phyloP scores from a whole-genome alignment of 192 early-diverging fungal species.

The Lunasporangiospora selenospora region DNA sequence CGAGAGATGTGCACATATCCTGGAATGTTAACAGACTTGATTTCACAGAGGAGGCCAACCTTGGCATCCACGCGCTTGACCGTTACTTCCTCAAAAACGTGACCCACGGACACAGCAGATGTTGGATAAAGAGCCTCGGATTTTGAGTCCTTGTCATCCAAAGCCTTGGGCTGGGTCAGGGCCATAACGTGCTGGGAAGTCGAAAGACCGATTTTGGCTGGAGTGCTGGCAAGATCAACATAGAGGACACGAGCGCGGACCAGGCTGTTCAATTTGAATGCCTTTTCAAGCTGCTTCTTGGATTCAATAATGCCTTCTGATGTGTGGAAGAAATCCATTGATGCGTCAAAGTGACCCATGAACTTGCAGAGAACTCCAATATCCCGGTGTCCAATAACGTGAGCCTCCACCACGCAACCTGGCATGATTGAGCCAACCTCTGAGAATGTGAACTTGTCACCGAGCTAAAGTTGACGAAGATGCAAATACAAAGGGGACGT shows the following conservation, averaged over 20 bases:
- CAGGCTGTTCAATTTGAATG: slow-evolving; percentile 66
- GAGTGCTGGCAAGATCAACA: slow-evolving; percentile 68
- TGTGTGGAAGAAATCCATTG: slow-evolving; percentile 67
- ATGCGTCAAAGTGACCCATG: slow-evolving; percentile 86
- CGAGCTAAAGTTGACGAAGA: slow-evolving; percentile 25
- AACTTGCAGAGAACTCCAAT: slow-evolving; percentile 75
- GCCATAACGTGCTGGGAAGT: slow-evolving; percentile 62
- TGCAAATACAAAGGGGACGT: too few relatives aligned
- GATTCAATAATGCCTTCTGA: slow-evolving; percentile 45
- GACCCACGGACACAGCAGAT: slow-evolving; percentile 70
- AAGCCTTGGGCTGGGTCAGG: slow-evolving; percentile 25
- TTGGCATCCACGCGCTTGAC: slow-evolving; percentile 68
- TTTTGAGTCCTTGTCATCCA: slow-evolving; percentile 29
- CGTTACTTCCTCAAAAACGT: slow-evolving; percentile 65
- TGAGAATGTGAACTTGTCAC: slow-evolving; percentile 56
- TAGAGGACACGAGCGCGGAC: slow-evolving; percentile 78
- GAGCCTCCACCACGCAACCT: slow-evolving; percentile 73
- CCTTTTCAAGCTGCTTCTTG: slow-evolving; percentile 55
- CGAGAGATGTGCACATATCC: slow-evolving; percentile 75
- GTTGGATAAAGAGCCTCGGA: slow-evolving; percentile 43
- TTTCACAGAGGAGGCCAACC: slow-evolving; percentile 68
- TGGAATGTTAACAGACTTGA: slow-evolving; percentile 51
- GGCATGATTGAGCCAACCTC: slow-evolving; percentile 82
- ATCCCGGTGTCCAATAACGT: slow-evolving; percentile 66
- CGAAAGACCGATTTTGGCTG: slow-evolving; percentile 68